Conservation (phyloP, 805 yeast genomes). For the Nakazawaea holstii region DNA sequence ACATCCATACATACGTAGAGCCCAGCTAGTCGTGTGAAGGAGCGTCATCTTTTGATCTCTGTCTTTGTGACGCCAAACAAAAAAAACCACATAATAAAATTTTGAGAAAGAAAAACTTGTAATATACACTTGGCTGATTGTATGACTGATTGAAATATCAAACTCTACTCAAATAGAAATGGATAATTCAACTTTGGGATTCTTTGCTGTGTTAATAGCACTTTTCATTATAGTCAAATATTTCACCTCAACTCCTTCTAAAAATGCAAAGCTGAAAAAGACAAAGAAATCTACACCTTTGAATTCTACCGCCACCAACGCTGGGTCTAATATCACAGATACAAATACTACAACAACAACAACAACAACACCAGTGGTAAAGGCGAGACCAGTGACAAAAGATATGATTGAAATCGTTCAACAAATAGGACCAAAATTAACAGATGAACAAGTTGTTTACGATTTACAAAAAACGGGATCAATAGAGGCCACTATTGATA, state of each 20-base stretch:
- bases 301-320: constrained; percentile 4
- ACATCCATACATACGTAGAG: too few species aligned
- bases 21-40: too few species aligned
- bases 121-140: background rate
- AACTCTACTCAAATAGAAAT: constrained; percentile 22
- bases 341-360: constrained; percentile 6
- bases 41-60: too few species aligned
- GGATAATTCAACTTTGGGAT: constrained; percentile 51
- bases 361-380: constrained; percentile 5
- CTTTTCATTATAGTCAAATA: constrained; percentile 61
- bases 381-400: constrained; percentile 46
- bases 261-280: too few species aligned
- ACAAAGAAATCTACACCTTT: too few species aligned
- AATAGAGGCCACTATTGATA: constrained; percentile 75
- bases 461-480: constrained; percentile 76
- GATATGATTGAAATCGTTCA: constrained; percentile 85
- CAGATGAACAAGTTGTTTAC: constrained; percentile 62
- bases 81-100: too few species aligned
- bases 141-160: too few species aligned
- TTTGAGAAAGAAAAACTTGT: too few species aligned
- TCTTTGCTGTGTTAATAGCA: constrained; percentile 40
- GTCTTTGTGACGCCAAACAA: too few species aligned
- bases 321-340: constrained; percentile 10
- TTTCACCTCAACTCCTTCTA: constrained; percentile 45
- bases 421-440: constrained; percentile 70